Percentiles rank a stretch among this genome's conserved stretches.
These are phyloP conservation scores for Periconia sp. DNA, from an alignment of 2,329 filamentous ascomycete species.

Conservation along the genomic window DNA sequence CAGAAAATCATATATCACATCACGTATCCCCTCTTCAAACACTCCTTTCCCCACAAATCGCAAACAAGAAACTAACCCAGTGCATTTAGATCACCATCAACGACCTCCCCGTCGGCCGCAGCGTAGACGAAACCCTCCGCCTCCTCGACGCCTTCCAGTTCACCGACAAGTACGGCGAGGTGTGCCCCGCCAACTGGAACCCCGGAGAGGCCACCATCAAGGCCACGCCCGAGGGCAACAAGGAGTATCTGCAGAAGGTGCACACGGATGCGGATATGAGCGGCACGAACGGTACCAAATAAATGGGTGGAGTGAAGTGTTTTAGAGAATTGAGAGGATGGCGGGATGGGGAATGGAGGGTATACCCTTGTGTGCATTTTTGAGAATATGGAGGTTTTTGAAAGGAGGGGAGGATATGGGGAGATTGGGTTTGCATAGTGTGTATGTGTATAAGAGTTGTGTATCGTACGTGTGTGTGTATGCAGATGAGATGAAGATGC, in stretches of 20 bases:
- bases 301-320: not conserved
- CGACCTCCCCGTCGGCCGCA: conserved; percentile 65
- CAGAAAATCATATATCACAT: not conserved
- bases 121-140: conserved; percentile 65
- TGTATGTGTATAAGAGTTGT: too few relatives aligned
- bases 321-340: not conserved
- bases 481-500: too few relatives aligned
- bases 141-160: conserved; percentile 55
- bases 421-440: too few relatives aligned
- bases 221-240: conserved; percentile 43
- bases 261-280: conserved; percentile 40
- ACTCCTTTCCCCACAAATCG: conserved; percentile 57
- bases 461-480: too few relatives aligned
- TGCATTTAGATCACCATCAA: conserved; percentile 61
- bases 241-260: conserved; percentile 40
- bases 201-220: conserved; percentile 44
- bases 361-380: not conserved
- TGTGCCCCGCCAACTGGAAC: conserved; percentile 48
- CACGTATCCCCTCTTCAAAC: not conserved
- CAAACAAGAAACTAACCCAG: conserved; percentile 52
- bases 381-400: too few relatives aligned
- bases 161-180: conserved; percentile 47
- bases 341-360: not conserved
- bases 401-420: too few relatives aligned
- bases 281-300: conserved; percentile 33